Conservation (phyloP, 495 filamentous ascomycete species). For the Podospora appendiculata region DNA sequence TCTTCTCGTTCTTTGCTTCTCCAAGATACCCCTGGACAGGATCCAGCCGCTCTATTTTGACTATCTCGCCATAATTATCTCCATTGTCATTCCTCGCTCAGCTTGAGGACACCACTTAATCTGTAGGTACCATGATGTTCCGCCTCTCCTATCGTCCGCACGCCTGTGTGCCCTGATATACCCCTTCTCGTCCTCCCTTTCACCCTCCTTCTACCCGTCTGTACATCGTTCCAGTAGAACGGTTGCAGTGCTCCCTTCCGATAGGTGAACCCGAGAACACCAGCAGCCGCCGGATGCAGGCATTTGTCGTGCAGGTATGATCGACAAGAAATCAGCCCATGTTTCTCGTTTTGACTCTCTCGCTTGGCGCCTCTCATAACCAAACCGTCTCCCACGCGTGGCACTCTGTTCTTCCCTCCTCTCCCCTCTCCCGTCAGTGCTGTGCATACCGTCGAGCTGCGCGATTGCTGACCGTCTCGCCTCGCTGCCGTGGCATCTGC, state of each 20-base stretch:
- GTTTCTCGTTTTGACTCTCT: constrained; percentile 29
- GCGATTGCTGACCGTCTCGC: constrained; percentile 37
- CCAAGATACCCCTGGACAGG: too few species aligned
- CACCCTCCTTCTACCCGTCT: not conserved
- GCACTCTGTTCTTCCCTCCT: constrained; percentile 18
- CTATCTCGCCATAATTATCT: too few species aligned
- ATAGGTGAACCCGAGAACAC: constrained; percentile 6
- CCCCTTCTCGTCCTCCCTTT: not conserved
- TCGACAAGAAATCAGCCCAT: constrained; percentile 35
- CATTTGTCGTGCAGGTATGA: constrained; percentile 47
- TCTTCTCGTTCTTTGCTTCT: too few species aligned
- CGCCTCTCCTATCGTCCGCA: too few species aligned
- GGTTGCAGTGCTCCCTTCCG: not conserved
- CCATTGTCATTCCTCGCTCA: too few species aligned
- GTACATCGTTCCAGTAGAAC: not conserved
- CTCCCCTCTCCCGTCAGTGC: constrained; percentile 24
- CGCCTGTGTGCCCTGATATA: too few species aligned
- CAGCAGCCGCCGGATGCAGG: constrained; percentile 34
- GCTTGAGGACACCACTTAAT: too few species aligned
- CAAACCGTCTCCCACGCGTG: constrained; percentile 38
- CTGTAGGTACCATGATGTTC: too few species aligned
- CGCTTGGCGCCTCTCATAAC: constrained; percentile 35
- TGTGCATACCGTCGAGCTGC: constrained; percentile 24
- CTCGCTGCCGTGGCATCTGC: constrained; percentile 29
- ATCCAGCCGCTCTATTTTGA: too few species aligned